Conservation (phyloP, 163 green algal genomes). For the Scenedesmus sp. region DNA sequence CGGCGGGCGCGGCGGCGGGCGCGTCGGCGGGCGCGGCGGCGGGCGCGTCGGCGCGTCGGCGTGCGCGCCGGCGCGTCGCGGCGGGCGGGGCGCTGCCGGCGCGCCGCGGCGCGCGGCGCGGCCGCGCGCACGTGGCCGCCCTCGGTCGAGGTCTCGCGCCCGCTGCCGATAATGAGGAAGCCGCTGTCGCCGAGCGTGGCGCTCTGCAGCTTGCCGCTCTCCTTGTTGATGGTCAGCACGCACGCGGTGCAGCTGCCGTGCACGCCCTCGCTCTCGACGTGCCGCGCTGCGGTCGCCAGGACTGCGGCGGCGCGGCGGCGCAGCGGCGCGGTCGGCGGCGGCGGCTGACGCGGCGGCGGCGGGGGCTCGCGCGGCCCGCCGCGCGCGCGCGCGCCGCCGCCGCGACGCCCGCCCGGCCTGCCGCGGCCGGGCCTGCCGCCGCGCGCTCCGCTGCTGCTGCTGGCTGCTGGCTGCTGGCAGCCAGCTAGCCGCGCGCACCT, state of each 20-base stretch:
- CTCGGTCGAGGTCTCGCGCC: background rate
- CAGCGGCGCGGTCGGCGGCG: background rate
- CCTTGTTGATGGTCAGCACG: conserved; percentile 79
- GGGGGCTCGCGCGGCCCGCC: no score
- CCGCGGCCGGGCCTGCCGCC: background rate
- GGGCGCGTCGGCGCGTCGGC: no score
- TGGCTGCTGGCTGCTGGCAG: background rate
- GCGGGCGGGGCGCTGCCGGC: no score
- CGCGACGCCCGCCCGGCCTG: background rate
- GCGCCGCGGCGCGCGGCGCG: no score
- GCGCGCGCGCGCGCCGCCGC: no score
- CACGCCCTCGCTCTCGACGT: conserved; percentile 60
- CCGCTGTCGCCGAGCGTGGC: conserved; percentile 91
- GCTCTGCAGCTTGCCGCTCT: conserved; percentile 69
- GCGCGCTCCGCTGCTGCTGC: background rate
- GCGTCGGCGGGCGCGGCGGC: no score
- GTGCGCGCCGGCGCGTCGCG: no score
- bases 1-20: background rate
- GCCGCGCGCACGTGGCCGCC: background rate
- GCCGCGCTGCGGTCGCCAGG: conserved; percentile 57
- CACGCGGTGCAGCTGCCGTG: conserved; percentile 80
- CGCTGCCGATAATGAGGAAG: conserved; percentile 75
- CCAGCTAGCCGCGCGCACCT: conserved; percentile 14
- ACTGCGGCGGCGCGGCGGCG: conserved; percentile 42
- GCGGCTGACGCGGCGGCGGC: background rate